phyloP scores from a whole-genome alignment of 2,329 filamentous ascomycete genomes.

The Colletotrichum lindemuthianum region DNA sequence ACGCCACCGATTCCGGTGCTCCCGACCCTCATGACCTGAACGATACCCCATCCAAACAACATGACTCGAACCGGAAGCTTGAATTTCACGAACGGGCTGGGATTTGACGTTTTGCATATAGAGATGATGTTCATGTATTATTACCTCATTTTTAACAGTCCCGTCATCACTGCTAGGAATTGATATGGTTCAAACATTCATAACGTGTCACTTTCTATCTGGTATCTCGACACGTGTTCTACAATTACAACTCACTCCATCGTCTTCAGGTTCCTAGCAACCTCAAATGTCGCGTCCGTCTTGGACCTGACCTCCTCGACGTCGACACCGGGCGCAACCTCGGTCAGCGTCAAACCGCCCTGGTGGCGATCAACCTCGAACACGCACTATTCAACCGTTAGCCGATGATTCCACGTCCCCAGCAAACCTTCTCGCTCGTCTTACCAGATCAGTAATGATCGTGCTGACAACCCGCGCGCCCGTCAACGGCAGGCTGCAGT shows the following conservation, averaged over 20 bases:
- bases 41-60: conserved; percentile 15
- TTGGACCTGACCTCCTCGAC: conserved; percentile 76
- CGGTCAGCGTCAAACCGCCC: conserved; percentile 73
- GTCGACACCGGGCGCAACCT: conserved; percentile 74
- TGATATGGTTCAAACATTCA: neutral
- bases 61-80: conserved; percentile 9
- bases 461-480: conserved; percentile 75
- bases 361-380: conserved; percentile 73
- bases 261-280: conserved; percentile 66
- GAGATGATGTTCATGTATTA: conserved; percentile 24
- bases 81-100: conserved; percentile 1
- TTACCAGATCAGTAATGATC: conserved; percentile 77
- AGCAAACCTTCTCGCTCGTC: fast-evolving
- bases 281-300: conserved; percentile 74
- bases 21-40: neutral
- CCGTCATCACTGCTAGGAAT: neutral
- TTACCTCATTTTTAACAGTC: neutral
- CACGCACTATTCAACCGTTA: conserved; percentile 62
- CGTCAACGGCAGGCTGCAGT: conserved; percentile 72
- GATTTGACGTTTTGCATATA: conserved; percentile 1
- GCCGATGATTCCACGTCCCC: too few species aligned
- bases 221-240: conserved; percentile 16
- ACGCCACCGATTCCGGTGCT: neutral
- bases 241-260: conserved; percentile 47
- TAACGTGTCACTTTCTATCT: conserved; percentile 5